These are phyloP conservation scores for Zopfia rhizophila DNA, from an alignment of 2,329 filamentous ascomycete species.

Conservation along the genomic window DNA sequence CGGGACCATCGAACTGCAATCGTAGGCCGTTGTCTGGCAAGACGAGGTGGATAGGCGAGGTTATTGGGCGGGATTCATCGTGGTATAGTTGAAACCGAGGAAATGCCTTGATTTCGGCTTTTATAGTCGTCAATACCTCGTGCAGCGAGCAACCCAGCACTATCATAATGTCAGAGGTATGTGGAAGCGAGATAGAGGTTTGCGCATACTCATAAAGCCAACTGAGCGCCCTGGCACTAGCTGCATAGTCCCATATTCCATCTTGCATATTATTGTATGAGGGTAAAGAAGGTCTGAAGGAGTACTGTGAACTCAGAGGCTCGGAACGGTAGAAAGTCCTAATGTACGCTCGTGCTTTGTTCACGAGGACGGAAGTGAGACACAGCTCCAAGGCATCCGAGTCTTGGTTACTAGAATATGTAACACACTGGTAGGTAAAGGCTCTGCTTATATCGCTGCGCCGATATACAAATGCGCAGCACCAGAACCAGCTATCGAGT, in stretches of 20 bases:
- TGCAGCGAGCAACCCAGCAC: constrained; percentile 92
- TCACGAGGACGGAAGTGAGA: constrained; percentile 33
- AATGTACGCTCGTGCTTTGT: constrained; percentile 32
- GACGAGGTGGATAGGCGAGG: constrained; percentile 76
- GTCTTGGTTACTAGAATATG: constrained; percentile 7
- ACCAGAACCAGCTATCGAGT: too few species aligned
- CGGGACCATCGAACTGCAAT: constrained; percentile 90
- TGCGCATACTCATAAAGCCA: constrained; percentile 52
- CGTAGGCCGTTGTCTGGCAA: constrained; percentile 89
- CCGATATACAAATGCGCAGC: too few species aligned
- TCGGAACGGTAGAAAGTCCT: too few species aligned
- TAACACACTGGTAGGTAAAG: too few species aligned
- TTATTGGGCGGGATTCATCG: constrained; percentile 78
- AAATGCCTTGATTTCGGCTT: constrained; percentile 84
- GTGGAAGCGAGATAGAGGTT: constrained; percentile 1
- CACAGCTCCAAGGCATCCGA: constrained; percentile 9
- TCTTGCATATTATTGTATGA: constrained; percentile 20
- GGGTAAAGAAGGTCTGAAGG: constrained; percentile 2
- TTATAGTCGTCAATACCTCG: constrained; percentile 86
- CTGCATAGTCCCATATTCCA: constrained; percentile 47
- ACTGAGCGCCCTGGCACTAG: constrained; percentile 43
- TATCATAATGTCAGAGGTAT: constrained; percentile 52
- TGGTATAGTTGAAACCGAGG: constrained; percentile 85
- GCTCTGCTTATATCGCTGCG: too few species aligned
- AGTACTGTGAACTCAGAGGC: background rate